These are phyloP conservation scores for Pythium utonaiense DNA, from an alignment of 352 stramenopile genomes.

Conservation along the genomic window DNA sequence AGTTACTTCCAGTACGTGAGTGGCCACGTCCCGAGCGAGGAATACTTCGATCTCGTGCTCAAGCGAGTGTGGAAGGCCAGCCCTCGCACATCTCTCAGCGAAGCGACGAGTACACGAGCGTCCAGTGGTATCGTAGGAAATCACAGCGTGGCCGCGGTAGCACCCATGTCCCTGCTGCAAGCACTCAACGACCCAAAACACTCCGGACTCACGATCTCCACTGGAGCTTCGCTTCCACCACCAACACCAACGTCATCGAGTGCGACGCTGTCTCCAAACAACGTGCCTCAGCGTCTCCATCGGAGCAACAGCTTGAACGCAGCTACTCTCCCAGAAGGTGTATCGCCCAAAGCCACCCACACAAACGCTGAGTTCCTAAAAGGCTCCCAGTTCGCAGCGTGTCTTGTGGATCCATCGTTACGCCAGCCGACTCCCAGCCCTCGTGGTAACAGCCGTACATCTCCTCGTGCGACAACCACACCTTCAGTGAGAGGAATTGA, in stretches of 20 bases:
- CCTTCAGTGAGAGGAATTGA: slow-evolving; percentile 1
- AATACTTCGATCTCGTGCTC: slow-evolving; percentile 76
- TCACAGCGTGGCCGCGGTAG: slow-evolving; percentile 1
- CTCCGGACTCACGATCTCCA: slow-evolving; percentile 24
- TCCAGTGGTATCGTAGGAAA: slow-evolving; percentile 7
- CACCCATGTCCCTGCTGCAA: slow-evolving; percentile 47
- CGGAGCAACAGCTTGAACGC: slow-evolving; percentile 22
- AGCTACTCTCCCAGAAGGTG: slow-evolving; percentile 4
- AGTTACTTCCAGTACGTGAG: slow-evolving; percentile 73
- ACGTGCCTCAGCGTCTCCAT: slow-evolving; percentile 18
- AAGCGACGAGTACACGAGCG: slow-evolving; percentile 21
- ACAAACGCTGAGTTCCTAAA: slow-evolving; percentile 71
- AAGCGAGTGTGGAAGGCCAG: slow-evolving; percentile 66
- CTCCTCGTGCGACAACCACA: slow-evolving; percentile 5
- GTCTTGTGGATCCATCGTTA: slow-evolving; percentile 47
- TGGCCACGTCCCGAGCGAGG: slow-evolving; percentile 59
- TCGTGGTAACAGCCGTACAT: neutral
- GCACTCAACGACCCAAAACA: slow-evolving; percentile 47
- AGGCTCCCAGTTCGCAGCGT: slow-evolving; percentile 58
- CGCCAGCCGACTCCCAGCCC: slow-evolving; percentile 21
- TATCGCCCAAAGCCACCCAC: slow-evolving; percentile 35
- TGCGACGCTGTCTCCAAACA: neutral
- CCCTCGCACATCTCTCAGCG: slow-evolving; percentile 33
- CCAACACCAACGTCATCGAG: slow-evolving; percentile 15
- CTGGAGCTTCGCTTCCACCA: slow-evolving; percentile 13